A percentile compares a stretch with the other conserved stretches of the same genome.
These are phyloP conservation scores for Phyllosticta citrichinensis DNA, from an alignment of 2,329 filamentous ascomycete species.

Conservation along the genomic window DNA sequence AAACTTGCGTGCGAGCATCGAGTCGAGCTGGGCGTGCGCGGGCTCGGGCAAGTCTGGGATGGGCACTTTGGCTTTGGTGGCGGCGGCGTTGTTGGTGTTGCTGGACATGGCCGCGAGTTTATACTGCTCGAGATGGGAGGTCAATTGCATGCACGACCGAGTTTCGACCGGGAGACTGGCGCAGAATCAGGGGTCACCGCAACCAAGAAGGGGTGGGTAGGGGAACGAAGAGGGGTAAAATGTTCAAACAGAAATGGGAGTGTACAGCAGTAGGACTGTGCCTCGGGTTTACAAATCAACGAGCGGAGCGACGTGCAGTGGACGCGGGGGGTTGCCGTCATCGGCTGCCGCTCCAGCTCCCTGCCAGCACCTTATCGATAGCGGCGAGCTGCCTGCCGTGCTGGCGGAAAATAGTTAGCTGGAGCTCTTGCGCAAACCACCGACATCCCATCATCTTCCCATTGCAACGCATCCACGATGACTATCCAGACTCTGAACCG, in stretches of 20 bases:
- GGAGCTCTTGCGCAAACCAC: background rate
- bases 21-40: conserved; percentile 49
- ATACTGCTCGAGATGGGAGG: conserved; percentile 10
- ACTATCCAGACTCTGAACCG: conserved; percentile 42
- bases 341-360: conserved; percentile 3
- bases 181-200: background rate
- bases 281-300: background rate
- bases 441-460: background rate
- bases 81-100: background rate
- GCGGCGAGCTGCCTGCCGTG: background rate
- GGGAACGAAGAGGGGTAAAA: background rate
- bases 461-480: conserved; percentile 17
- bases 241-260: background rate
- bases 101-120: conserved; percentile 6
- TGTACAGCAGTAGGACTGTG: background rate
- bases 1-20: conserved; percentile 67
- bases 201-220: background rate
- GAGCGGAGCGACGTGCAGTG: background rate
- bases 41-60: conserved; percentile 46
- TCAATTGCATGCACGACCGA: conserved; percentile 10
- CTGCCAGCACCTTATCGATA: conserved; percentile 10
- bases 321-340: conserved; percentile 1
- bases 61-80: conserved; percentile 14
- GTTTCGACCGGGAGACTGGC: background rate
- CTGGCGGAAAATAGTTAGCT: background rate